Conservation (phyloP, 140 eudicot species). For the Senecio squalidus region DNA sequence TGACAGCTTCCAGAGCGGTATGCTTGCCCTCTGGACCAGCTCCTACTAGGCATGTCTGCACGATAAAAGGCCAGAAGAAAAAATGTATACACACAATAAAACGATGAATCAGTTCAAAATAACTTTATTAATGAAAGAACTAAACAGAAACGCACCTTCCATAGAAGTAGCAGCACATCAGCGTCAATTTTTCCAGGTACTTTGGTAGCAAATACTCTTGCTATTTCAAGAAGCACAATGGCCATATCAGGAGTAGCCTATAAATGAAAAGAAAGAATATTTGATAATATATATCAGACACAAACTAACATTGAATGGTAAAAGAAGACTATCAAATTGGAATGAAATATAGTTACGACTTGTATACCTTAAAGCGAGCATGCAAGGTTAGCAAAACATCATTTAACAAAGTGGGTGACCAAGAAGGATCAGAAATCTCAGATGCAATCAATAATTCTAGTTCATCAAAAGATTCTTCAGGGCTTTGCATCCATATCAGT, state of each 20-base stretch:
- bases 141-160: constrained; percentile 64
- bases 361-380: constrained; percentile 94
- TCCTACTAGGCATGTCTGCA: constrained; percentile 97
- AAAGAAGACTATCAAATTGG: too few species aligned
- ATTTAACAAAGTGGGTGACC: constrained; percentile 86
- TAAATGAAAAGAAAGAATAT: constrained; percentile 7
- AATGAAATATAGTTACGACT: neutral
- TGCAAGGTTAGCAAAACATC: constrained; percentile 92
- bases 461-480: constrained; percentile 85
- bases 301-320: too few species aligned
- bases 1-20: constrained; percentile 95
- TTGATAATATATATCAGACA: too few species aligned
- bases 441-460: constrained; percentile 84
- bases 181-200: constrained; percentile 99
- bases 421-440: constrained; percentile 95
- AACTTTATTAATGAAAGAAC: too few species aligned
- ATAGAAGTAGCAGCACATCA: constrained; percentile 88
- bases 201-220: constrained; percentile 95
- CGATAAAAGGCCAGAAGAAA: too few species aligned
- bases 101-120: too few species aligned
- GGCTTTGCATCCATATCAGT: constrained; percentile 99
- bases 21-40: constrained; percentile 99
- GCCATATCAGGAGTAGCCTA: constrained; percentile 99
- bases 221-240: constrained; percentile 93
- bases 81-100: too few species aligned